Percentiles rank a stretch among this genome's conserved stretches.
These are phyloP conservation scores for Rhodotorula sp. DNA, from an alignment of 1,284 basidiomycete species.

Conservation along the genomic window DNA sequence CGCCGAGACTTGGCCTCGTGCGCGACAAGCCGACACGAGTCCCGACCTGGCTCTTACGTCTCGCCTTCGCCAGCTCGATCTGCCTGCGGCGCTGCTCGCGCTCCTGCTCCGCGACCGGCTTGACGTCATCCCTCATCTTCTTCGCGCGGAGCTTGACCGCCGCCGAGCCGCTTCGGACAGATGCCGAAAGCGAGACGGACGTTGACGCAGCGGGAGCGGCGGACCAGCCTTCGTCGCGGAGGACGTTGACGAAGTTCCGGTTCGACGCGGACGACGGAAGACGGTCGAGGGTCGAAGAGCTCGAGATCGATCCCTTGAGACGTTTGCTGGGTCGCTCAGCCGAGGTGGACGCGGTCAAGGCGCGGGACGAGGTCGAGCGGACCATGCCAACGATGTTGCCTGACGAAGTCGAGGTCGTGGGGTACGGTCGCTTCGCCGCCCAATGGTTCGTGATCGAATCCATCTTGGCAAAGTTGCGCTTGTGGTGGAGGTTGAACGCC, in stretches of 20 bases:
- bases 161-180: not conserved
- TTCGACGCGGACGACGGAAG: not conserved
- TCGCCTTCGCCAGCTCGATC: constrained; percentile 18
- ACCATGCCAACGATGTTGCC: constrained; percentile 2
- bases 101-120: constrained; percentile 3
- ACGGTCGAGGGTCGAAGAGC: not conserved
- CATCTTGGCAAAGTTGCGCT: constrained; percentile 27
- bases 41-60: constrained; percentile 9
- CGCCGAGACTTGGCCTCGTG: constrained; percentile 5
- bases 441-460: constrained; percentile 30
- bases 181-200: not conserved
- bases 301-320: constrained; percentile 3
- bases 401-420: not conserved
- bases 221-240: constrained; percentile 17
- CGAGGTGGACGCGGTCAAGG: not conserved
- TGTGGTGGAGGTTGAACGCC: constrained; percentile 21
- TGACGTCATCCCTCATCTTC: not conserved
- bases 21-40: not conserved
- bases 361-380: constrained; percentile 1
- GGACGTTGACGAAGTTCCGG: constrained; percentile 10
- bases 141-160: not conserved
- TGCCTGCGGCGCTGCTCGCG: constrained; percentile 7
- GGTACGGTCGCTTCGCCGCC: constrained; percentile 22
- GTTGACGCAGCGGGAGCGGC: not conserved
- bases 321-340: constrained; percentile 10